Evolutionary conservation across 2,329 filamentous ascomycete species (phyloP).

Genomic region (Hymenoscyphus repandus): DNA sequence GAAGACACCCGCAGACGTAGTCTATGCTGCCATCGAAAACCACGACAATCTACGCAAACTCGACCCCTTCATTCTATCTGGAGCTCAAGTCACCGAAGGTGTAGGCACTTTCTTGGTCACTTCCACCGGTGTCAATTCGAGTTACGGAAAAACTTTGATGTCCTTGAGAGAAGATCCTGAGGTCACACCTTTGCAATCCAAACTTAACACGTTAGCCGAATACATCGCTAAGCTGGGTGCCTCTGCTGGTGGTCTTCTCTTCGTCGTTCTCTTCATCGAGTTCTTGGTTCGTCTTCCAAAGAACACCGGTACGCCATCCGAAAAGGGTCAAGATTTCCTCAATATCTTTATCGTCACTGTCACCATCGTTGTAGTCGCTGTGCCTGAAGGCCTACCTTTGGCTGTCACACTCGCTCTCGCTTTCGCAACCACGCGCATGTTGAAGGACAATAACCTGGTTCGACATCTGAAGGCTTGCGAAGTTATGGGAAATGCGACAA

Average conservation of each 20-base stretch:
- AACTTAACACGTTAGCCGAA: constrained; percentile 71
- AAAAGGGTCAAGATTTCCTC: constrained; percentile 58
- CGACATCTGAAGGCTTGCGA: constrained; percentile 62
- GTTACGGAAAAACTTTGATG: constrained; percentile 73
- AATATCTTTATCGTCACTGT: constrained; percentile 60
- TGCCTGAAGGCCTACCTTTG: constrained; percentile 60
- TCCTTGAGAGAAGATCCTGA: constrained; percentile 71
- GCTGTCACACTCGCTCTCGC: constrained; percentile 64
- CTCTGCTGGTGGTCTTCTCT: constrained; percentile 67
- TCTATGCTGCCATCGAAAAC: constrained; percentile 56
- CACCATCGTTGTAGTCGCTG: constrained; percentile 64
- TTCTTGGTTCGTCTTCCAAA: constrained; percentile 59
- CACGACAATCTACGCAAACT: constrained; percentile 57
- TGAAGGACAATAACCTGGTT: constrained; percentile 68
- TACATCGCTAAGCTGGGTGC: constrained; percentile 74
- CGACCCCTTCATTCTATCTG: constrained; percentile 77
- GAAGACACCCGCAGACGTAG: constrained; percentile 60
- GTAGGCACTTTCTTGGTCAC: constrained; percentile 73
- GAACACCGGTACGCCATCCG: constrained; percentile 41
- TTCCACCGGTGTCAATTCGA: constrained; percentile 67
- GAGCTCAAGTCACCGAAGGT: constrained; percentile 71
- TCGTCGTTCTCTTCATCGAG: constrained; percentile 73
- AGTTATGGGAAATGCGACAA: constrained; percentile 67
- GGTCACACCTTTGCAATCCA: constrained; percentile 72
- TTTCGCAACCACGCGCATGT: constrained; percentile 62